Base-by-base conservation (phyloP, 1,284 basidiomycete species). In the Tylopilus sp. region DNA sequence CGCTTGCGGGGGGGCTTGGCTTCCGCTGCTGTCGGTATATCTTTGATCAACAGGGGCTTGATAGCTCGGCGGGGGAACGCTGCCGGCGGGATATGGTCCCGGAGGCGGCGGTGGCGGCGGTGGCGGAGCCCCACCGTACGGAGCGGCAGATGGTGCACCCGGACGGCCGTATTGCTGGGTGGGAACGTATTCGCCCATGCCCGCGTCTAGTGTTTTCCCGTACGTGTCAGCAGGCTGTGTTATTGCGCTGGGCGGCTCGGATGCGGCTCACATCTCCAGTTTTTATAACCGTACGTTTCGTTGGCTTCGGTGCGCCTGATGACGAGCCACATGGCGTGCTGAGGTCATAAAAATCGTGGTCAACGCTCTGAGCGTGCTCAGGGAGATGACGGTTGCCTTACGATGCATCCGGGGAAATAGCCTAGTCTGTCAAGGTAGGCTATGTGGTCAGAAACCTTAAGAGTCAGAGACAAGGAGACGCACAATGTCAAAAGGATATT, bases 241-340 rank as follows among this genome's bases (percentile, higher is more conserved):
- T 10, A 7, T 10, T 18, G 11, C 12, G 8, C 8, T 29, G 9
- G 16, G 11, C 11, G 34, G 26, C n/a, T n/a, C n/a, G n/a, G 28
- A 71, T 23, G 21, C 21, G 21, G 21, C 79, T 64, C 60, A 84
- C 77, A 84, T 38, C 69, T 63, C 72, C 82, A 89, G 28, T 84
- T 83, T 18, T 77, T 79, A n/a, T 65, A 61, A 2, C 87, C 86
- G 61, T 82, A 89, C 43, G 74, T 70, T 54, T 87, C 81, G 63
- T 89, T 85, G 0, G 86, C 87, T 54, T 86, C 76, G 65, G 84
- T 79, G 62, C 81, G 79, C 71, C 76, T 82, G 67, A 84, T 79
- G 43, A 86, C 79, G 45, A 85, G 71, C 82, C 82, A 83, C 59
- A 81, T 76, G 2, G 81, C 80, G 53, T 84, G 82, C 70, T 72